Conservation (phyloP, 805 yeast genomes). For the Pichia phayaonensis region DNA sequence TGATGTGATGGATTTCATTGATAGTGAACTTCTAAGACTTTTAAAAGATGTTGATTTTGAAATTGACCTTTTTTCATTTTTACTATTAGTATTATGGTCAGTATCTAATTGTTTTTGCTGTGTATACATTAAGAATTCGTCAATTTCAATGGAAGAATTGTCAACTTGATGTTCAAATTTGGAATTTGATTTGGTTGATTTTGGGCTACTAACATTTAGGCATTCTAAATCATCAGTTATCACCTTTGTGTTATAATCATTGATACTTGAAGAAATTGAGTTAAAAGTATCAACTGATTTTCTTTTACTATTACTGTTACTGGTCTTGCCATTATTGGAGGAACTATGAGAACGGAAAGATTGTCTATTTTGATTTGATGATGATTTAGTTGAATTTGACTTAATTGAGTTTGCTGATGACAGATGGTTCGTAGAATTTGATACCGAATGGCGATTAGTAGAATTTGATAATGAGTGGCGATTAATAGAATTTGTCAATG, state of each 20-base stretch:
- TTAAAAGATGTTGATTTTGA: constrained; percentile 5
- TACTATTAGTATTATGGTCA: neutral
- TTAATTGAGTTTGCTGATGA: neutral
- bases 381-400: neutral
- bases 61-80: neutral
- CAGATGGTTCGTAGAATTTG: neutral
- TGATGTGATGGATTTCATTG: constrained; percentile 6
- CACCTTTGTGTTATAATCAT: neutral
- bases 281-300: constrained; percentile 1
- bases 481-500: too few species aligned
- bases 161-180: neutral
- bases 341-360: neutral
- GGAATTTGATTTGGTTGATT: neutral
- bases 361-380: neutral
- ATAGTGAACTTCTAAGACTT: constrained; percentile 4
- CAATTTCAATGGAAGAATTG: neutral
- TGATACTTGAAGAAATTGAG: constrained; percentile 1
- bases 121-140: neutral
- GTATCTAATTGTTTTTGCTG: neutral
- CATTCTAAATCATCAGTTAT: neutral
- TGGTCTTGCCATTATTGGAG: neutral
- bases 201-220: neutral
- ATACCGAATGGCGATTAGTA: neutral
- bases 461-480: neutral
- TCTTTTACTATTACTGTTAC: neutral